Evolutionary conservation across 2,329 filamentous ascomycete species (phyloP), one percentile per base, ranked within the genome.

Genomic region (Penicillium brevicompactum): DNA sequence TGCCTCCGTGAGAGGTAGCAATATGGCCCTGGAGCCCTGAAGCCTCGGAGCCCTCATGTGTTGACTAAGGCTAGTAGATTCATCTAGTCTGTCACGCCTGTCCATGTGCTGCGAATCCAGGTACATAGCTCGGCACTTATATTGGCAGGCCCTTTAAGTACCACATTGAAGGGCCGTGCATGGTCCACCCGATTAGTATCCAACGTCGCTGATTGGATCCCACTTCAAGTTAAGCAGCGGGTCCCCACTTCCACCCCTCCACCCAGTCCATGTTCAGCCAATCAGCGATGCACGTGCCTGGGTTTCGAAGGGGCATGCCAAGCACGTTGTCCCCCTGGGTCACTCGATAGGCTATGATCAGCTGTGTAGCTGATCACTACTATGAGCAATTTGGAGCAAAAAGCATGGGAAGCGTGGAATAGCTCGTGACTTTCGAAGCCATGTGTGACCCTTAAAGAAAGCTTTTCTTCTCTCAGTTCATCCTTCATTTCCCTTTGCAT

Each of bases 201-300:
- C 0, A 2, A 11, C 11, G 2, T 3, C 3, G 44, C 1, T 59
- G 27, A 60, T 62, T 64, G 60, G 62, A 13, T 1, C 0, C 0
- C 4, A 2, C 5, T 10, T 13, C 22, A 24, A 56, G 48, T 53
- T 57, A 64, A 64, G 59, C 62, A 60, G 43, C 51, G 18, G 18
- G 14, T 37, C 45, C 46, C 57, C 57, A 34, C 9, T 21, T 2
- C 1, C 2, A 1, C 21, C 27, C 30, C 58, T 51, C 53, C 38
- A 10, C 21, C 14, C 22, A 46, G 42, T 49, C 22, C 44, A 27
- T 42, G 44, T 42, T 53, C 51, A 52, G 51, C 62, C 46, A 65
- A 65, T 65, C 61, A 65, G 62, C 42, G 34, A 43, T 53, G 56
- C 62, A 65, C 62, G 62, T 65, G 62, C 56, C 42, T 53, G 51